Evolutionary conservation across 306 rosid genomes (phyloP).

Genomic region (Purshia tridentata): DNA sequence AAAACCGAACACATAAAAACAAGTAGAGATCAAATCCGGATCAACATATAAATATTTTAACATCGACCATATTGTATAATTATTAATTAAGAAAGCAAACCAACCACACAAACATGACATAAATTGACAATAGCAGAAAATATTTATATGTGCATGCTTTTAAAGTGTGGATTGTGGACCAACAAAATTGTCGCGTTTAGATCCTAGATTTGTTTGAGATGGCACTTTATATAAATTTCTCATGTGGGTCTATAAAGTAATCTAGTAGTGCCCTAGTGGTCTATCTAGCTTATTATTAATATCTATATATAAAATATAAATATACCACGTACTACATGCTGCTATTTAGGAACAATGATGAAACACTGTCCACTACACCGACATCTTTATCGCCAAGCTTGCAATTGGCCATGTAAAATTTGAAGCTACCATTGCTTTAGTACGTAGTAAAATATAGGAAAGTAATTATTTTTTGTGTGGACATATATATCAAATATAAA

Average conservation of each 20-base stretch:
- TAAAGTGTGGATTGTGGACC: constrained; percentile 1
- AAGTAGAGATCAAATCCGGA: too few species aligned
- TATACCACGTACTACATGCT: background rate
- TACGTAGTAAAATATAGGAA: too few species aligned
- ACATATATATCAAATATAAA: too few species aligned
- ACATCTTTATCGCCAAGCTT: too few species aligned
- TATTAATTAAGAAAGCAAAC: background rate
- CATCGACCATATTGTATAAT: background rate
- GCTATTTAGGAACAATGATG: too few species aligned
- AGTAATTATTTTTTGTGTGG: too few species aligned
- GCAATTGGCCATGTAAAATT: too few species aligned
- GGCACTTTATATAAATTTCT: constrained; percentile 26
- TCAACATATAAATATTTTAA: too few species aligned
- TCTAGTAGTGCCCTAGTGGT: constrained; percentile 32
- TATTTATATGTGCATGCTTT: background rate
- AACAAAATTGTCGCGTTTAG: constrained; percentile 12
- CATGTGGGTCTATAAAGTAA: constrained; percentile 62
- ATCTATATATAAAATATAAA: too few species aligned
- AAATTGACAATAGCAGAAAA: background rate
- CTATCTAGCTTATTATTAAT: background rate
- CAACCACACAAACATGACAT: background rate
- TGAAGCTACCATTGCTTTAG: too few species aligned
- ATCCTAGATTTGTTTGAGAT: constrained; percentile 27
- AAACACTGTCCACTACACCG: too few species aligned
- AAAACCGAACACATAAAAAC: too few species aligned